Conservation (phyloP, 305 asterid genomes). For the Nicotiana rustica region DNA sequence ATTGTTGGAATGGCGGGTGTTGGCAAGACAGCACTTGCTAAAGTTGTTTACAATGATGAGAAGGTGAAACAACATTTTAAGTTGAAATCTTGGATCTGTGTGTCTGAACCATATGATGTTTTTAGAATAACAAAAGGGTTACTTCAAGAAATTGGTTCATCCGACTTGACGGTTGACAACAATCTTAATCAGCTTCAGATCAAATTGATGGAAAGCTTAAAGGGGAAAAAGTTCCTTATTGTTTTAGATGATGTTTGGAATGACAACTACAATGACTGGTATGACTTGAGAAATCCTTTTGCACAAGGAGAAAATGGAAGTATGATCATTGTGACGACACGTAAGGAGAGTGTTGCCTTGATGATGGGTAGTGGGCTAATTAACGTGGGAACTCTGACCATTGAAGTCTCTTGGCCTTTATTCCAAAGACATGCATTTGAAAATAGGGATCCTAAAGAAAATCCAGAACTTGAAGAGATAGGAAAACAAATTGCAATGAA, state of each 20-base stretch:
- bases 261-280: slow-evolving; percentile 43
- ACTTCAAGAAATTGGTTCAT: neutral
- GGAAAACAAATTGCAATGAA: slow-evolving; percentile 45
- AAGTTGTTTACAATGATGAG: slow-evolving; percentile 49
- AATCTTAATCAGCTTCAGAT: slow-evolving; percentile 34
- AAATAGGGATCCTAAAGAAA: neutral
- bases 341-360: slow-evolving; percentile 41
- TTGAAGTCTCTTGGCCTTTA: slow-evolving; percentile 44
- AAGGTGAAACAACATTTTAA: slow-evolving; percentile 37
- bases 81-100: slow-evolving; percentile 43
- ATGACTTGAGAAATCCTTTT: slow-evolving; percentile 35
- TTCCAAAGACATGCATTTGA: slow-evolving; percentile 42
- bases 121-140: slow-evolving; percentile 17
- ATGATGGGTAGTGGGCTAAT: slow-evolving; percentile 36
- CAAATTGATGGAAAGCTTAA: slow-evolving; percentile 40
- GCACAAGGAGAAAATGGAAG: slow-evolving; percentile 41
- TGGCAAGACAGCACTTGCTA: slow-evolving; percentile 53
- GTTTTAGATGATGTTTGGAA: slow-evolving; percentile 58
- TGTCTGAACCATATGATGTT: slow-evolving; percentile 41
- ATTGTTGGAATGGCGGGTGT: slow-evolving; percentile 48
- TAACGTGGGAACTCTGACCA: slow-evolving; percentile 22
- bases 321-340: slow-evolving; percentile 47
- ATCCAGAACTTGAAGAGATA: slow-evolving; percentile 31
- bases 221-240: slow-evolving; percentile 40
- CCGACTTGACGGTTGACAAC: neutral